phyloP scores from a whole-genome alignment of 108 stramenopile species.

The Mediolabrus comicus region DNA sequence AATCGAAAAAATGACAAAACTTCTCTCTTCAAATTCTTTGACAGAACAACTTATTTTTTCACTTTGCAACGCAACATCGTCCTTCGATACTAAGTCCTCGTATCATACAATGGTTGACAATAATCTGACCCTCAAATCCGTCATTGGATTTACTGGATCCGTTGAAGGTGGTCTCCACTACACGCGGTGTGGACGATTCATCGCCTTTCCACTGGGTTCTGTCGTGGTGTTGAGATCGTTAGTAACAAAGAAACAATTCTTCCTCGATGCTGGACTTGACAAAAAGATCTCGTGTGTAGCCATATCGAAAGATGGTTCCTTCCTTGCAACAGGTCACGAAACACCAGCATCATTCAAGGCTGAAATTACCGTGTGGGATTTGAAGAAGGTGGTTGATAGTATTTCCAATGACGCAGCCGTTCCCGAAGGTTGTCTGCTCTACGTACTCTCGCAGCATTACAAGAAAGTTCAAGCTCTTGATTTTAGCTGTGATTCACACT shows the following conservation, averaged over 20 bases:
- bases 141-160: conserved; percentile 59
- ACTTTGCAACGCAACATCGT: not conserved
- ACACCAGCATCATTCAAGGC: conserved; percentile 52
- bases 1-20: not conserved
- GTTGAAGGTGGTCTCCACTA: conserved; percentile 71
- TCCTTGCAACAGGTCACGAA: conserved; percentile 76
- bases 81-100: not conserved
- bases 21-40: not conserved
- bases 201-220: conserved; percentile 61
- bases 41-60: not conserved
- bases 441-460: conserved; percentile 73
- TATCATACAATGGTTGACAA: not conserved
- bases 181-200: conserved; percentile 72
- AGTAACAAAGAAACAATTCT: conserved; percentile 50
- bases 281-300: conserved; percentile 71
- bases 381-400: conserved; percentile 48
- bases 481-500: conserved; percentile 63
- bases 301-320: conserved; percentile 63
- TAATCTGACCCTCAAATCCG: conserved; percentile 43
- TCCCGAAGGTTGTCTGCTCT: conserved; percentile 51
- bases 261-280: conserved; percentile 77
- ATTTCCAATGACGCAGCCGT: conserved; percentile 32
- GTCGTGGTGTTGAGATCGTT: conserved; percentile 41
- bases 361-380: conserved; percentile 79
- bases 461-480: conserved; percentile 66